Evolutionary conservation across 2,329 filamentous ascomycete species (phyloP).

Genomic region (Chrysoporthe puriensis): DNA sequence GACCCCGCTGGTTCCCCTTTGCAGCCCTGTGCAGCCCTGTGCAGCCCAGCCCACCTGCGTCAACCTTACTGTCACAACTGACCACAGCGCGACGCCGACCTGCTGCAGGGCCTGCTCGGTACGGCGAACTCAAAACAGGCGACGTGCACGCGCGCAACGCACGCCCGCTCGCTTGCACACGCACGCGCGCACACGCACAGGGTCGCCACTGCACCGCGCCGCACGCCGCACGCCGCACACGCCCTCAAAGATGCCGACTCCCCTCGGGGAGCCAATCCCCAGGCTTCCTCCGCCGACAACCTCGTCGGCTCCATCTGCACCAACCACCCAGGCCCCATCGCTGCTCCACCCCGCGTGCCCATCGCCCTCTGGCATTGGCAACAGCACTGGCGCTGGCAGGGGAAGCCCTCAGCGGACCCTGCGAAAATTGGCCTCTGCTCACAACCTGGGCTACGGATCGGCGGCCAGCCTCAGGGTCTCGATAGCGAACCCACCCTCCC

Average conservation of each 20-base stretch:
- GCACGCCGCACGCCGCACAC: not conserved
- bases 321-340: constrained; percentile 30
- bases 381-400: not conserved
- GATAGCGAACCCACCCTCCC: constrained; percentile 52
- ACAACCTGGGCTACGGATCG: constrained; percentile 58
- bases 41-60: not conserved
- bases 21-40: not conserved
- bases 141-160: too few species aligned
- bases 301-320: constrained; percentile 15
- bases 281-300: constrained; percentile 25
- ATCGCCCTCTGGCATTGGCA: constrained; percentile 47
- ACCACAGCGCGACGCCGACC: not conserved
- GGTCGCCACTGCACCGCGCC: not conserved
- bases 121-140: not conserved
- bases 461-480: constrained; percentile 42
- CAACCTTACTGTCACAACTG: not conserved
- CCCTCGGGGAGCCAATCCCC: constrained; percentile 35
- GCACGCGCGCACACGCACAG: not conserved
- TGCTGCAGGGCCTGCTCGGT: not conserved
- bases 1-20: not conserved
- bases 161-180: not conserved
- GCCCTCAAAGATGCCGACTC: constrained; percentile 35
- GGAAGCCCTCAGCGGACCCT: constrained; percentile 62
- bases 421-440: constrained; percentile 76
- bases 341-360: constrained; percentile 61